Conservation (phyloP, 129 eudicot species). For the Silybum marianum region DNA sequence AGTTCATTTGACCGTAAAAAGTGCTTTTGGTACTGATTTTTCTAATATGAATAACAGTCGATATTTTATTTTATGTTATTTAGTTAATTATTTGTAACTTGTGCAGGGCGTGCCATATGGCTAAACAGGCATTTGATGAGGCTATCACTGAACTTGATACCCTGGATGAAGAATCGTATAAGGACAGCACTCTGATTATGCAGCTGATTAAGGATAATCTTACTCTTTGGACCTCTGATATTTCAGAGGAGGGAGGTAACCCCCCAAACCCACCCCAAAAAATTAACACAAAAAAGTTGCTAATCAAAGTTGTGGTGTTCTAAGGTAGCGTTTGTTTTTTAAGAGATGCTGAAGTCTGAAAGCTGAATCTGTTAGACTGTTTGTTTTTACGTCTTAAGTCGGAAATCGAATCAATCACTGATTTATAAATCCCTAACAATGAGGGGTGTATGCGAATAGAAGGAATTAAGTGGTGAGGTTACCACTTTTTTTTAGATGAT, state of each 20-base stretch:
- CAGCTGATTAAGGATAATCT: constrained; percentile 62
- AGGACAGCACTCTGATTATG: constrained; percentile 61
- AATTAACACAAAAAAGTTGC: too few relatives aligned
- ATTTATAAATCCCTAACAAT: too few relatives aligned
- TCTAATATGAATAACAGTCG: neutral
- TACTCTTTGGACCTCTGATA: constrained; percentile 59
- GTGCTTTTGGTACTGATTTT: neutral
- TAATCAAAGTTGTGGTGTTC: too few relatives aligned
- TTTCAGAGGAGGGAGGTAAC: constrained; percentile 63
- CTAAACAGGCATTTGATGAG: constrained; percentile 65
- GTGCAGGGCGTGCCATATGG: constrained; percentile 55
- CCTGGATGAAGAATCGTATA: constrained; percentile 56
- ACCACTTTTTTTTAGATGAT: too few relatives aligned
- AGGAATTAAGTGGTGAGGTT: too few relatives aligned
- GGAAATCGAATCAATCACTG: too few relatives aligned
- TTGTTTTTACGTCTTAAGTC: too few relatives aligned
- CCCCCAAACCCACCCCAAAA: neutral
- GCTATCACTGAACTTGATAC: constrained; percentile 63
- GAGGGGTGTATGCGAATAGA: too few relatives aligned
- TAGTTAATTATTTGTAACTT: neutral
- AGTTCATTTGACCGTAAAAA: neutral
- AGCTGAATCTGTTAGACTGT: too few relatives aligned
- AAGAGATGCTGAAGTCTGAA: too few relatives aligned
- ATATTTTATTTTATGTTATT: neutral
- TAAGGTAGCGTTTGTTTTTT: too few relatives aligned